These are phyloP conservation scores for Mycena vulgaris DNA, from an alignment of 768 basidiomycete species.

Conservation along the genomic window DNA sequence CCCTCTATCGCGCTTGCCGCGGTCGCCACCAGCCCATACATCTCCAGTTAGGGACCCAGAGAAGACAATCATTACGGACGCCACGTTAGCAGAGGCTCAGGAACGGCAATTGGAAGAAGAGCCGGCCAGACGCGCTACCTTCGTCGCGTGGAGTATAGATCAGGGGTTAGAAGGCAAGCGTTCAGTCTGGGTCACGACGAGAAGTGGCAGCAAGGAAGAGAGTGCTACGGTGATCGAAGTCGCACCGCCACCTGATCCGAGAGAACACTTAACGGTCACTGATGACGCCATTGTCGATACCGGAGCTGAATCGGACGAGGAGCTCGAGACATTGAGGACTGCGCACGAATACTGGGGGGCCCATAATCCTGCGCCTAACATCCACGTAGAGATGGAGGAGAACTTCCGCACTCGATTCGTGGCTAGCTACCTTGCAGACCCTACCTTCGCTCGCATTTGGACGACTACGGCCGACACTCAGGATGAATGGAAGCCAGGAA, in stretches of 20 bases:
- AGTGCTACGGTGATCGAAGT: background rate
- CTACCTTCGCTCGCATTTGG: background rate
- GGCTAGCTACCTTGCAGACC: background rate
- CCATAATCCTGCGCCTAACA: background rate
- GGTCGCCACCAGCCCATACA: background rate
- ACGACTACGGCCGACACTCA: no score
- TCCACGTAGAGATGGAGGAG: background rate
- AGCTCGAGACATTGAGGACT: background rate
- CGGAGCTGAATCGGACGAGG: background rate
- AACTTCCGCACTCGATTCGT: background rate
- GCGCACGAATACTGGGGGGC: background rate
- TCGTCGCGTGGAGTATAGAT: background rate
- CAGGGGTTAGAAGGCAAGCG: background rate
- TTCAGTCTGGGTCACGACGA: background rate
- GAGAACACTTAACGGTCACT: no score
- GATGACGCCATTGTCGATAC: no score
- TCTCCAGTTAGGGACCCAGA: background rate
- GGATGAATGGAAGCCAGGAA: constrained; percentile 16
- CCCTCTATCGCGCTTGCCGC: background rate
- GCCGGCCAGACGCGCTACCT: background rate
- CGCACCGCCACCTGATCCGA: background rate
- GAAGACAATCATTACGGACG: background rate
- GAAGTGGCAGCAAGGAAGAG: background rate
- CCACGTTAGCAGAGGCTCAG: background rate
- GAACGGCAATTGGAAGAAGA: background rate